A percentile compares a stretch with the other conserved stretches of the same genome.
phyloP scores from a whole-genome alignment of 768 basidiomycete genomes.

The Guyanaporus albipodus region DNA sequence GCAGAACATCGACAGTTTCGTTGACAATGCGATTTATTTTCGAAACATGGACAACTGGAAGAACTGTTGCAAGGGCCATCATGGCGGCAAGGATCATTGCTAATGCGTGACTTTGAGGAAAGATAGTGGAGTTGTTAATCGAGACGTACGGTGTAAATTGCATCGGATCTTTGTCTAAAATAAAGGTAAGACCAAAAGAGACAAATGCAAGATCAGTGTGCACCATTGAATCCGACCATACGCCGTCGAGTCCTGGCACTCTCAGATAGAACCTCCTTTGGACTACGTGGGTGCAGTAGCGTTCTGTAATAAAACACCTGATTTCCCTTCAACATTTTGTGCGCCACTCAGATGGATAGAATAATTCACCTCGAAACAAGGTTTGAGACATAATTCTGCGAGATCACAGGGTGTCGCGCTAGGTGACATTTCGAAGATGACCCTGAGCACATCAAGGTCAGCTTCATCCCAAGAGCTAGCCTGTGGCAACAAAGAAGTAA shows the following conservation, averaged over 20 bases:
- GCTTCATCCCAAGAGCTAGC: conserved; percentile 38
- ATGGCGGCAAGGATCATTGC: conserved; percentile 53
- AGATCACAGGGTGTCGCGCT: conserved; percentile 52
- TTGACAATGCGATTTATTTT: conserved; percentile 50
- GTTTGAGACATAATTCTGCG: conserved; percentile 49
- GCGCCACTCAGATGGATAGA: neutral
- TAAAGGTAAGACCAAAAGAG: conserved; percentile 4
- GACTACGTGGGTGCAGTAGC: conserved; percentile 4
- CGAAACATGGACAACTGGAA: conserved; percentile 46
- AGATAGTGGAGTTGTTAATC: neutral
- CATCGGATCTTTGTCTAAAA: conserved; percentile 15
- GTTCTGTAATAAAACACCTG: conserved; percentile 24
- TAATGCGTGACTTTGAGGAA: conserved; percentile 18
- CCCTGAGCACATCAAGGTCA: conserved; percentile 39
- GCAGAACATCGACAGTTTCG: conserved; percentile 49
- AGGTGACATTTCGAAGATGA: conserved; percentile 40
- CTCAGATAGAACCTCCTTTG: neutral
- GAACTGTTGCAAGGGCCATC: conserved; percentile 47
- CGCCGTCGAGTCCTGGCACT: conserved; percentile 8
- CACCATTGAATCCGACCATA: conserved; percentile 21
- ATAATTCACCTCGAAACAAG: conserved; percentile 60
- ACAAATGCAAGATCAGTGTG: neutral
- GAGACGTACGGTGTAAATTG: conserved; percentile 26
- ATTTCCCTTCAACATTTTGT: conserved; percentile 3
- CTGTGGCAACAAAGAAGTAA: neutral